Evolutionary conservation across 2,329 filamentous ascomycete species (phyloP), one percentile per base, ranked within the genome.

Genomic region (Sphaerulina populicola): DNA sequence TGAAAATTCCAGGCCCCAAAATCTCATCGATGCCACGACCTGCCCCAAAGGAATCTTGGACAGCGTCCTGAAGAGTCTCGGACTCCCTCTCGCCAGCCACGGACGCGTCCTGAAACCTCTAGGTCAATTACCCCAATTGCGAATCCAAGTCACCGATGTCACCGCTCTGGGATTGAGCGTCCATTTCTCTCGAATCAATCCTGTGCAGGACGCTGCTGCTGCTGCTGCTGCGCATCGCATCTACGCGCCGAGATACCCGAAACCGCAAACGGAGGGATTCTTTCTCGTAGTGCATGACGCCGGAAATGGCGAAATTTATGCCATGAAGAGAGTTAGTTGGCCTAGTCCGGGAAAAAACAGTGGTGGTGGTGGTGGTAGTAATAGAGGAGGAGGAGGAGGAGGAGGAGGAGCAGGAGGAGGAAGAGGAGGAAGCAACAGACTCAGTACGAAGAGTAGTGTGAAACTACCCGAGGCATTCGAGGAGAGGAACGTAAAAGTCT

Each of bases 181-280:
- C 9, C 70, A 71, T 1, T 66, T 96, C 11, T 75, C 73, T 38
- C 81, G 90, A 0, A 71, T 78, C 44, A 95, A 94, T 67, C 66
- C 78, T 1, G 69, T 84, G 3, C 72, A 74, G 10, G 78, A 85
- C 64, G 72, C 76, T 18, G 18, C 18, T 7, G 85, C 89, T 9
- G 78, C 85, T 64, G 72, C 76, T 18, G 18, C 18, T 7, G 85
- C 89, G 1, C 82, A 80, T 44, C 80, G 85, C 54, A 85, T 96
- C 65, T 95, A 84, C 62, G 88, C 93, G 0, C 91, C 94, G 2
- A 78, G 80, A 18, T 97, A 94, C 71, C 91, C 91, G 1, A 98
- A 98, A 70, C 82, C 89, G 12, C 93, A 98, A 69, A 93, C 82
- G 0, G 93, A 98, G 64, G 90, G 90, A 0, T 97, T 84, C 79